A percentile compares a stretch with the other conserved stretches of the same genome.
phyloP scores from a whole-genome alignment of 23 red algal species.

The Agarophyton chilense region DNA sequence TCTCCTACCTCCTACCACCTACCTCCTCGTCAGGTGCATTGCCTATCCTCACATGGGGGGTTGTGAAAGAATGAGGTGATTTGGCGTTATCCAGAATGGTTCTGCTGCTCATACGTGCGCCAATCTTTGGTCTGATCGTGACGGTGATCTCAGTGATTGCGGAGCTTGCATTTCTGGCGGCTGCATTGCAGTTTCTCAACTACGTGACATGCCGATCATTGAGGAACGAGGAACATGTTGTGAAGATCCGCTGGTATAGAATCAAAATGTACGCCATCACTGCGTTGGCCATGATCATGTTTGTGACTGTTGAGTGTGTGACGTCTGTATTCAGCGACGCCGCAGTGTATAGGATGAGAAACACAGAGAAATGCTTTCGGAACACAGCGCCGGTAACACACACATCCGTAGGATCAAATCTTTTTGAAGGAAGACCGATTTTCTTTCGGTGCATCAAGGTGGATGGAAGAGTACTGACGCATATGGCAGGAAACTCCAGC shows the following conservation, averaged over 20 bases:
- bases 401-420: background rate
- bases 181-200: background rate
- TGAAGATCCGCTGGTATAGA: background rate
- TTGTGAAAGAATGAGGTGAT: too few species aligned
- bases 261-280: background rate
- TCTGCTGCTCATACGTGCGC: background rate
- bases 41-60: too few species aligned
- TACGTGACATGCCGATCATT: background rate
- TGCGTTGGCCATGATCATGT: conserved; percentile 2
- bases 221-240: background rate
- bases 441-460: background rate
- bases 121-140: background rate
- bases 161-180: background rate
- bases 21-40: too few species aligned
- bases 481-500: background rate
- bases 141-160: background rate
- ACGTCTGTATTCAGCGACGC: background rate
- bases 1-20: too few species aligned
- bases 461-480: background rate
- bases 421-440: background rate
- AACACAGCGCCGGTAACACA: background rate
- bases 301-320: background rate
- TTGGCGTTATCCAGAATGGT: background rate
- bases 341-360: background rate
- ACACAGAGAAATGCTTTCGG: background rate